Conservation (phyloP, 2,329 filamentous ascomycete species). For the Erysiphe pulchra region DNA sequence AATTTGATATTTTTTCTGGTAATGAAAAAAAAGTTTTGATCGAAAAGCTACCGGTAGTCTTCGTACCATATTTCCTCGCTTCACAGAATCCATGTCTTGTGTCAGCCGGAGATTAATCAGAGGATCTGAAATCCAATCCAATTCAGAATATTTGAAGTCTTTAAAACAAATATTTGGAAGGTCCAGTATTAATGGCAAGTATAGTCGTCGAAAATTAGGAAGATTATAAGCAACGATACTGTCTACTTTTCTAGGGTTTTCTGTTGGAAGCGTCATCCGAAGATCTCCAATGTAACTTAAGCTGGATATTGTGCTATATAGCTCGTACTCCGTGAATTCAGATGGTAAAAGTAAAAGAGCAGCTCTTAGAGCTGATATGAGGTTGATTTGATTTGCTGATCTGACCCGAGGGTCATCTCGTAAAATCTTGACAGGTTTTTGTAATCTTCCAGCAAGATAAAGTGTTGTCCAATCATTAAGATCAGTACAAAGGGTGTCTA, state of each 20-base stretch:
- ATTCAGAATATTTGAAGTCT: slow-evolving; percentile 30
- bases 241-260: slow-evolving; percentile 74
- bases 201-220: slow-evolving; percentile 72
- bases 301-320: slow-evolving; percentile 77
- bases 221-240: slow-evolving; percentile 91
- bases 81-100: slow-evolving; percentile 82
- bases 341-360: slow-evolving; percentile 67
- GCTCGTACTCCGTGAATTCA: slow-evolving; percentile 59
- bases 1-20: slow-evolving; percentile 73
- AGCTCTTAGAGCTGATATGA: slow-evolving; percentile 73
- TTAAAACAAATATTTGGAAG: slow-evolving; percentile 69
- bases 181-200: slow-evolving; percentile 68
- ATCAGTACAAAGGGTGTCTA: slow-evolving; percentile 70
- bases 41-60: slow-evolving; percentile 71
- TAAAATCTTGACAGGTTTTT: slow-evolving; percentile 95
- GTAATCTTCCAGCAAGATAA: slow-evolving; percentile 84
- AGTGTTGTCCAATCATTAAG: slow-evolving; percentile 79
- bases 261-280: slow-evolving; percentile 76
- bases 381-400: slow-evolving; percentile 84
- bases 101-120: slow-evolving; percentile 39
- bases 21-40: slow-evolving; percentile 77
- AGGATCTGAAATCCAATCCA: slow-evolving; percentile 37
- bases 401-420: slow-evolving; percentile 81
- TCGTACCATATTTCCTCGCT: slow-evolving; percentile 87
- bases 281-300: slow-evolving; percentile 90